A percentile compares a stretch with the other conserved stretches of the same genome.
Evolutionary conservation across 257 asterid genomes (phyloP).

Genomic region (Sherardia arvensis): DNA sequence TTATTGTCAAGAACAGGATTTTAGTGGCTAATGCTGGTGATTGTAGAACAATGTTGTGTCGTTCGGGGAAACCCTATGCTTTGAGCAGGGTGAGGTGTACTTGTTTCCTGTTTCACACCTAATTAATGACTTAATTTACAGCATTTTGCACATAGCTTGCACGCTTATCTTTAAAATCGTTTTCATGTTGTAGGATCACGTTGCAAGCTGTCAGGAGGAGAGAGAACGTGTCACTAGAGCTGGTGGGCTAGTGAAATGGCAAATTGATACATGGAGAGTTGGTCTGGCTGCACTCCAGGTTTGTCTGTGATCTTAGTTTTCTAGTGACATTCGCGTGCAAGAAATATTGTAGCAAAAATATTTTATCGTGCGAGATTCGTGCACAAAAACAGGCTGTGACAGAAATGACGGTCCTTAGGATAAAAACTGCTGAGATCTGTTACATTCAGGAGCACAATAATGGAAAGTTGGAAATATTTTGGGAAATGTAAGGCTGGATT

Average conservation of each 20-base stretch:
- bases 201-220: slow-evolving; percentile 82
- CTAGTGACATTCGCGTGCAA: neutral
- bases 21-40: slow-evolving; percentile 98
- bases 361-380: too few relatives aligned
- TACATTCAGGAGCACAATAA: neutral
- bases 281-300: slow-evolving; percentile 97
- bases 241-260: slow-evolving; percentile 81
- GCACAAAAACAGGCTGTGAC: neutral
- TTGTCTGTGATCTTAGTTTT: slow-evolving; percentile 12
- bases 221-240: slow-evolving; percentile 67
- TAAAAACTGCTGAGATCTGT: neutral
- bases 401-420: neutral
- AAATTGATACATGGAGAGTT: slow-evolving; percentile 88
- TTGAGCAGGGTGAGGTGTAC: slow-evolving; percentile 70
- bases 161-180: slow-evolving; percentile 15
- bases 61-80: slow-evolving; percentile 56
- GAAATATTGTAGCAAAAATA: too few relatives aligned
- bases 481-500: neutral
- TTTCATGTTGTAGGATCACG: slow-evolving; percentile 75
- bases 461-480: neutral
- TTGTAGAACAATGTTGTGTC: slow-evolving; percentile 78
- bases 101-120: neutral
- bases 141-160: neutral
- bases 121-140: neutral
- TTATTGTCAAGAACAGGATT: slow-evolving; percentile 55